A percentile compares a stretch with the other conserved stretches of the same genome.
These are phyloP conservation scores for Cryoendolithus antarcticus DNA, from an alignment of 2,329 filamentous ascomycete species.

Conservation along the genomic window DNA sequence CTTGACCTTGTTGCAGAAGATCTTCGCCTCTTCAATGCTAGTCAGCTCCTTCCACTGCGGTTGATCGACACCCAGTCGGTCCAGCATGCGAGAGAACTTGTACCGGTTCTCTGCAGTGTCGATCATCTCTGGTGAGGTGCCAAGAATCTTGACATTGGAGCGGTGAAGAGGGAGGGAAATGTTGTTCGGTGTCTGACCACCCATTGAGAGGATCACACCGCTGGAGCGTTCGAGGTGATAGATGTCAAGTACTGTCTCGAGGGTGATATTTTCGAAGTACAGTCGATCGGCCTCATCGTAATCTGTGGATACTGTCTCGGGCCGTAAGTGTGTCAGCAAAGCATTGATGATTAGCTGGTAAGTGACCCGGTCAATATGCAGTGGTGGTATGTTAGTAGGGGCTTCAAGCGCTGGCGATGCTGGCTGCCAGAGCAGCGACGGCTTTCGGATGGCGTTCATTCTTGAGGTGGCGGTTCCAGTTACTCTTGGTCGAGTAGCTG, in stretches of 20 bases:
- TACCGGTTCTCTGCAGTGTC: constrained; percentile 94
- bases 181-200: constrained; percentile 95
- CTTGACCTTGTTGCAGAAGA: constrained; percentile 76
- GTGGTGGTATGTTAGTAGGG: too few relatives aligned
- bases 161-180: constrained; percentile 83
- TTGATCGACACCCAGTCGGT: constrained; percentile 88
- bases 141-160: constrained; percentile 80
- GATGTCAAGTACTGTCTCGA: constrained; percentile 85
- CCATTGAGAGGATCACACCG: constrained; percentile 89
- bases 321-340: too few relatives aligned
- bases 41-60: constrained; percentile 97
- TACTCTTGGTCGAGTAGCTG: too few relatives aligned
- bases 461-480: too few relatives aligned
- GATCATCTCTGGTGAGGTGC: constrained; percentile 98
- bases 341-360: too few relatives aligned
- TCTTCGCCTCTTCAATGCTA: constrained; percentile 77
- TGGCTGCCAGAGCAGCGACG: too few relatives aligned
- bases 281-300: constrained; percentile 89
- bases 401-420: too few relatives aligned
- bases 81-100: constrained; percentile 97
- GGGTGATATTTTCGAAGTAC: constrained; percentile 91
- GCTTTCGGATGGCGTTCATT: too few relatives aligned
- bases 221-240: constrained; percentile 74
- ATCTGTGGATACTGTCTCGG: constrained; percentile 45
- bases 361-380: too few relatives aligned